Conservation (phyloP, 768 basidiomycete genomes). For the Tylopilus sp. region DNA sequence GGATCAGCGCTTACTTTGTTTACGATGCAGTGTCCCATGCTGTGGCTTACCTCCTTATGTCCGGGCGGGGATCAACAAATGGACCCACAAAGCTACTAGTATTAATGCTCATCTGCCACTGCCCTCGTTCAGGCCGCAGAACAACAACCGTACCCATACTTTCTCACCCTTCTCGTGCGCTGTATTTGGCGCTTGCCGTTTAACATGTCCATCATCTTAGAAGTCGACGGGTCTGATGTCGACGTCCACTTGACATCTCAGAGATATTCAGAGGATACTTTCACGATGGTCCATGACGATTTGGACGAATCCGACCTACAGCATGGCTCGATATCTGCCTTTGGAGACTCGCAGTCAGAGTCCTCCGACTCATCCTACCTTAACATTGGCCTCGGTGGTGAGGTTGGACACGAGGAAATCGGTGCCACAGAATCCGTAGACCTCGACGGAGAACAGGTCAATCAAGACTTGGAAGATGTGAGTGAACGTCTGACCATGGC, state of each 20-base stretch:
- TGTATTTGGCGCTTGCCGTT: background rate
- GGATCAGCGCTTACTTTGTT: conserved; percentile 4
- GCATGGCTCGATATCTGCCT: background rate
- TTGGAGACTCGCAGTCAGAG: conserved; percentile 15
- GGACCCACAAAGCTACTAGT: conserved; percentile 18
- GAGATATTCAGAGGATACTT: conserved; percentile 6
- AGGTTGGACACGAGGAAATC: conserved; percentile 14
- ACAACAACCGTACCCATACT: background rate
- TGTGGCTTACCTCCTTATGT: conserved; percentile 4
- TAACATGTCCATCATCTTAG: conserved; percentile 17
- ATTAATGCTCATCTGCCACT: background rate
- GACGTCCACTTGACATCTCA: conserved; percentile 8
- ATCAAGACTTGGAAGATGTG: conserved; percentile 16
- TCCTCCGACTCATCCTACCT: conserved; percentile 21
- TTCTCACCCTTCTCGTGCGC: background rate
- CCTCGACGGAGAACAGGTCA: conserved; percentile 9
- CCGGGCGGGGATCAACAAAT: background rate
- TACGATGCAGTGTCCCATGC: background rate
- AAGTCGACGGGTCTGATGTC: conserved; percentile 7
- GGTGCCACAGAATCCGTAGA: conserved; percentile 11
- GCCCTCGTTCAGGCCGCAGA: background rate
- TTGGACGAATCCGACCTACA: background rate
- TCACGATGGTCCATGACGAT: conserved; percentile 6
- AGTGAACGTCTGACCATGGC: background rate
- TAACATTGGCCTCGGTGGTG: conserved; percentile 14